phyloP scores from a whole-genome alignment of 2,329 filamentous ascomycete species.

The Fusarium begoniae region DNA sequence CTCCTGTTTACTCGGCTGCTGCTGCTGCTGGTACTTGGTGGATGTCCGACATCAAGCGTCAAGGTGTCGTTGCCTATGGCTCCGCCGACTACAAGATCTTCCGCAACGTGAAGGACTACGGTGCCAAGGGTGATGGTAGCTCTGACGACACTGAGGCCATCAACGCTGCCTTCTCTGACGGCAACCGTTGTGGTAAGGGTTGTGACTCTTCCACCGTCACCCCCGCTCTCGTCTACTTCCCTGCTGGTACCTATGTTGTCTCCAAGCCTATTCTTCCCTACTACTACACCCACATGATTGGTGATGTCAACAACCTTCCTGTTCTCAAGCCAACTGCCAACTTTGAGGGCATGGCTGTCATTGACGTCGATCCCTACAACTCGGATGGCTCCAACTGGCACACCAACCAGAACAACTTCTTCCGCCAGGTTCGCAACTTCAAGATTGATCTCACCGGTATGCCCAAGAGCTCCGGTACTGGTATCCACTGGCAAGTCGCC shows the following conservation, averaged over 20 bases:
- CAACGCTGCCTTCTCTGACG: slow-evolving; percentile 82
- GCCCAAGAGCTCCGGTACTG: slow-evolving; percentile 68
- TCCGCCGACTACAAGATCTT: slow-evolving; percentile 73
- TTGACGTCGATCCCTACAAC: slow-evolving; percentile 88
- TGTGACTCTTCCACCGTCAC: slow-evolving; percentile 87
- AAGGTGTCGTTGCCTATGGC: slow-evolving; percentile 72
- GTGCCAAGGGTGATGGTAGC: slow-evolving; percentile 71
- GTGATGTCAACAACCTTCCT: slow-evolving; percentile 77
- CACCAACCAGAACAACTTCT: slow-evolving; percentile 86
- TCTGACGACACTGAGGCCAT: slow-evolving; percentile 91
- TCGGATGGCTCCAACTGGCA: slow-evolving; percentile 75
- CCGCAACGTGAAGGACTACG: slow-evolving; percentile 81
- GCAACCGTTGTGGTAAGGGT: slow-evolving; percentile 78
- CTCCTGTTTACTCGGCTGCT: slow-evolving; percentile 13
- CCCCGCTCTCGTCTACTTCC: slow-evolving; percentile 92
- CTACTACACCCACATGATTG: slow-evolving; percentile 94
- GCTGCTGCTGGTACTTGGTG: slow-evolving; percentile 65
- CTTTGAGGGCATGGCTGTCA: slow-evolving; percentile 87
- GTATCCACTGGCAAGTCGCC: slow-evolving; percentile 88
- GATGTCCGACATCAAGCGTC: slow-evolving; percentile 74
- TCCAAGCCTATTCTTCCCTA: slow-evolving; percentile 81
- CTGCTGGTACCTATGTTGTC: slow-evolving; percentile 84
- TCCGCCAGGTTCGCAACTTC: slow-evolving; percentile 84
- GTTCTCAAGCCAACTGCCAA: slow-evolving; percentile 76
- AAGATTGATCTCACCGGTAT: slow-evolving; percentile 77